Conservation (phyloP, 768 basidiomycete species). For the Mycena galopus region DNA sequence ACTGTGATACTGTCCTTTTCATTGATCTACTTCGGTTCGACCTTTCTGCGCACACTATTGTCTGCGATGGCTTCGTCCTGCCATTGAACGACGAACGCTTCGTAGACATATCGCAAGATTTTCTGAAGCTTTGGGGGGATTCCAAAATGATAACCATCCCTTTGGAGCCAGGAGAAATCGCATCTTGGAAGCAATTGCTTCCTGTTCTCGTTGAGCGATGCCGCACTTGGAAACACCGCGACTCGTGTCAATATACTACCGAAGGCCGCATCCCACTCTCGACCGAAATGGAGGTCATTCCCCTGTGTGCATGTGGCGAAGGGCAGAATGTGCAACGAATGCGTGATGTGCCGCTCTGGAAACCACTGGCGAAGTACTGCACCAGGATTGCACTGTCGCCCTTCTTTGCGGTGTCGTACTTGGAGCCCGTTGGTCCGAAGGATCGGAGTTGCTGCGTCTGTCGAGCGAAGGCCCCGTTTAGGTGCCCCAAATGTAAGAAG, state of each 20-base stretch:
- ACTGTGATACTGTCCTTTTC: constrained; percentile 58
- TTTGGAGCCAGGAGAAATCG: constrained; percentile 50
- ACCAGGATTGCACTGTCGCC: constrained; percentile 67
- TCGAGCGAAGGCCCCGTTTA: constrained; percentile 38
- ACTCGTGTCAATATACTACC: constrained; percentile 61
- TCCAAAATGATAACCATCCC: constrained; percentile 32
- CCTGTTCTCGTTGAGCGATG: constrained; percentile 67
- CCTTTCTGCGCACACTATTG: constrained; percentile 60
- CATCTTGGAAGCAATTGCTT: constrained; percentile 65
- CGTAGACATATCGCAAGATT: constrained; percentile 23
- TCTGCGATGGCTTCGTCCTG: constrained; percentile 64
- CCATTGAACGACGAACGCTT: constrained; percentile 47
- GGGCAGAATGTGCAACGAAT: constrained; percentile 61
- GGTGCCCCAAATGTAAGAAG: constrained; percentile 34
- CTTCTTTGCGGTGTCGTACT: constrained; percentile 58
- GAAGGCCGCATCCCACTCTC: constrained; percentile 54
- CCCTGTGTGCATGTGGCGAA: constrained; percentile 67
- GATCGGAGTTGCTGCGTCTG: constrained; percentile 46
- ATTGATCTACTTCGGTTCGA: constrained; percentile 63
- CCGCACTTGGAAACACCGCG: constrained; percentile 64
- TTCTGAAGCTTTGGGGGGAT: constrained; percentile 31
- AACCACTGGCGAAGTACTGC: constrained; percentile 55
- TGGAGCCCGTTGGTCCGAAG: constrained; percentile 50
- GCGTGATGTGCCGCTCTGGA: constrained; percentile 50
- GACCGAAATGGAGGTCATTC: constrained; percentile 50